Percentiles rank a stretch among this genome's conserved stretches.
Evolutionary conservation across 129 eudicot species (phyloP).

Genomic region (Flaveria linearis): DNA sequence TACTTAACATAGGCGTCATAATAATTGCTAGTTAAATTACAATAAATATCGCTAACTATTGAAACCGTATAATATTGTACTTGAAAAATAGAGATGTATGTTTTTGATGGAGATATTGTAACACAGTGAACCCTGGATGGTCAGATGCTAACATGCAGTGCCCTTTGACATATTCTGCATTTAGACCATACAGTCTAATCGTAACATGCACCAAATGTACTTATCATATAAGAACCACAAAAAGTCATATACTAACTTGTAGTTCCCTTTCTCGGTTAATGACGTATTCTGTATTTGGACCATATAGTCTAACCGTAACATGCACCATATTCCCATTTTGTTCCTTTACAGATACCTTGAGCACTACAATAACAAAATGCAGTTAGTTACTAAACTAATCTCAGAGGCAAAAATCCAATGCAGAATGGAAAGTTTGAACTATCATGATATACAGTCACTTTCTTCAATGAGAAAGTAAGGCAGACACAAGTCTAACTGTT

Average conservation of each 20-base stretch:
- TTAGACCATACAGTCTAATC: constrained; percentile 88
- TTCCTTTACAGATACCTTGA: constrained; percentile 75
- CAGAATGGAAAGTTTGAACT: constrained; percentile 15
- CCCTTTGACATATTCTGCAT: constrained; percentile 92
- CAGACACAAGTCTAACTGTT: neutral
- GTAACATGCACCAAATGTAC: constrained; percentile 43
- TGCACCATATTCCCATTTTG: constrained; percentile 49
- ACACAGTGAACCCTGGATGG: neutral
- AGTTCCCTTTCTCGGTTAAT: constrained; percentile 85
- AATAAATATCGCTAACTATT: neutral
- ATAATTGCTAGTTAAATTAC: neutral
- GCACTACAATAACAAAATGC: constrained; percentile 50
- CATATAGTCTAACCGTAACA: constrained; percentile 78
- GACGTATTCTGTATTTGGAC: constrained; percentile 97
- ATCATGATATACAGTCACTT: neutral
- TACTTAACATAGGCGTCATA: neutral
- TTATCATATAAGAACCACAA: neutral
- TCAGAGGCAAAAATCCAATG: neutral
- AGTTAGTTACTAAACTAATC: constrained; percentile 6
- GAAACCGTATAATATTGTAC: neutral
- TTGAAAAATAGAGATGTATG: constrained; percentile 1
- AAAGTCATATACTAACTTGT: constrained; percentile 49
- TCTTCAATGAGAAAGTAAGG: neutral
- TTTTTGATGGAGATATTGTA: neutral
- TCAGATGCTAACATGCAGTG: constrained; percentile 56